Conservation (phyloP, 345 rosid species). For the Eucalyptus globulus region DNA sequence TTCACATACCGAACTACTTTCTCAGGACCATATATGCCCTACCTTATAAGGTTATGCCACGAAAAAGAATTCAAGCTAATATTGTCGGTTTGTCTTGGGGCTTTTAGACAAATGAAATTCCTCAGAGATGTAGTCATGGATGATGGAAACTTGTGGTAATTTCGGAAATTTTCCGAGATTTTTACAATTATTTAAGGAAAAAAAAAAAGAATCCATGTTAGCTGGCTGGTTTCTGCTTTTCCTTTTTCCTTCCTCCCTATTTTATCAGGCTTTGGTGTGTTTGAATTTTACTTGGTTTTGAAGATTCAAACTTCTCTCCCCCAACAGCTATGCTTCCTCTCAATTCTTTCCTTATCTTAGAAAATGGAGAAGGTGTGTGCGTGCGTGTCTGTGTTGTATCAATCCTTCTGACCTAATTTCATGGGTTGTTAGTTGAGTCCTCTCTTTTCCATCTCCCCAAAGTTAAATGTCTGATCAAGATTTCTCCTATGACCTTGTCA, state of each 20-base stretch:
- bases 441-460: background rate
- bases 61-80: background rate
- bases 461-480: background rate
- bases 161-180: background rate
- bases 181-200: background rate
- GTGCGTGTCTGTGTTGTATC: background rate
- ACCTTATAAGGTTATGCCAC: background rate
- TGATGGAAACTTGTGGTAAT: background rate
- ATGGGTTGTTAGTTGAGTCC: slow-evolving; percentile 5
- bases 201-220: background rate
- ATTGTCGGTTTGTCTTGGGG: background rate
- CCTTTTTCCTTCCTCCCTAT: background rate
- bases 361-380: slow-evolving; percentile 10
- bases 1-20: background rate
- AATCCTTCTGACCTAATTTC: slow-evolving; percentile 18
- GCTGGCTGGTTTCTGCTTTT: background rate
- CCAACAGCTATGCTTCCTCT: background rate
- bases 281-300: background rate
- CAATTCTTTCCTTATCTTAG: slow-evolving; percentile 14
- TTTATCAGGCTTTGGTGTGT: slow-evolving; percentile 1
- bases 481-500: slow-evolving; percentile 14
- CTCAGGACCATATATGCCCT: background rate
- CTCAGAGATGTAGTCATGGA: background rate
- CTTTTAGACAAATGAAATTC: background rate
- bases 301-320: slow-evolving; percentile 1